Percentiles rank a stretch among this genome's conserved stretches.
These are phyloP conservation scores for Cladophialophora immunda DNA, from an alignment of 2,329 filamentous ascomycete species.

Conservation along the genomic window DNA sequence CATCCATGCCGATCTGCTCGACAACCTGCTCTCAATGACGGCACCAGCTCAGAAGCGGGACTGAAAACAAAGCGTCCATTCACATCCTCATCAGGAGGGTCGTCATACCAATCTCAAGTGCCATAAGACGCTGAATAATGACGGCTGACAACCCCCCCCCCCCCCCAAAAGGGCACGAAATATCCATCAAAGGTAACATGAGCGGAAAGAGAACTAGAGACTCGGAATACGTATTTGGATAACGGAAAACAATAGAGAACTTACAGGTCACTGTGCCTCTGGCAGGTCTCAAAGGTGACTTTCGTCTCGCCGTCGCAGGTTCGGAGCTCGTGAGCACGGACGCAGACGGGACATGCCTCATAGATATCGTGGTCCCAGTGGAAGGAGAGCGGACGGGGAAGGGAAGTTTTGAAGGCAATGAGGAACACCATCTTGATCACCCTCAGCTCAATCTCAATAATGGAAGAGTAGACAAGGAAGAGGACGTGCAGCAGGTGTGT, in stretches of 20 bases:
- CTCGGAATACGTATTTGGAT: background rate
- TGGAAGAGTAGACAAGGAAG: constrained; percentile 14
- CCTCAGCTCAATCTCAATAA: background rate
- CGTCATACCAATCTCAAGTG: background rate
- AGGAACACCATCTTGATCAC: constrained; percentile 25
- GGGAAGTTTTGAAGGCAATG: constrained; percentile 19
- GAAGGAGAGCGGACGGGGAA: constrained; percentile 22
- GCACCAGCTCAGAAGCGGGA: background rate
- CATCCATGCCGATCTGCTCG: background rate
- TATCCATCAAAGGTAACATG: too few relatives aligned
- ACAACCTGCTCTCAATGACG: background rate
- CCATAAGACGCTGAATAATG: background rate
- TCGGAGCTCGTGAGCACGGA: constrained; percentile 31
- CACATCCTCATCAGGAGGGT: background rate
- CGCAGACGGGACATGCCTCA: constrained; percentile 29
- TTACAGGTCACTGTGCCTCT: constrained; percentile 27
- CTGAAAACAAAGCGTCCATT: background rate
- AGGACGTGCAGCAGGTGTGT: background rate
- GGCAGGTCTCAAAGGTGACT: constrained; percentile 29
- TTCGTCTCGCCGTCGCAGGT: constrained; percentile 31
- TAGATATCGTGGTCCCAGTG: constrained; percentile 25
- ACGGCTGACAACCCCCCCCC: too few relatives aligned
- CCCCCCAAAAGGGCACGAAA: too few relatives aligned
- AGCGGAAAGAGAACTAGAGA: background rate
- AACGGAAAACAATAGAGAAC: background rate